These are phyloP conservation scores for Coprinopsis cinerea DNA, from an alignment of 768 basidiomycete genomes.

Conservation along the genomic window DNA sequence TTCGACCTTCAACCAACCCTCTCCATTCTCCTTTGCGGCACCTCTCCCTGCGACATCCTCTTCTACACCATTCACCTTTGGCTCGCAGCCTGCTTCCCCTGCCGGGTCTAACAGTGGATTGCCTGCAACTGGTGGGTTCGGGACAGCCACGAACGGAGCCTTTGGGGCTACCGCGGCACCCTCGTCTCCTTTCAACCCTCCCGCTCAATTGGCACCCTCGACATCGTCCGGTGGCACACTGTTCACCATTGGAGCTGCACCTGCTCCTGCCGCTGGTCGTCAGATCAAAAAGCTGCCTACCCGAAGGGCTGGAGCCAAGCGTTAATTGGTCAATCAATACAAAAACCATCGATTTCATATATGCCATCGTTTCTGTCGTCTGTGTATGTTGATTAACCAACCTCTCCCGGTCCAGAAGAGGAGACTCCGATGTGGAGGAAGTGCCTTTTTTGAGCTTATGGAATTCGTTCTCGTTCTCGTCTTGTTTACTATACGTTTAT, in stretches of 20 bases:
- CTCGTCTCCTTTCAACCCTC: conserved; percentile 41
- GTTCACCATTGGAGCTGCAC: conserved; percentile 59
- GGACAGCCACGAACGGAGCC: conserved; percentile 23
- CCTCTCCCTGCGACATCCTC: conserved; percentile 25
- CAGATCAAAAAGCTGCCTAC: conserved; percentile 12
- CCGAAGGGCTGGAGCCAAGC: conserved; percentile 6
- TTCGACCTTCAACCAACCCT: conserved; percentile 46
- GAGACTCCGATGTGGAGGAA: neutral
- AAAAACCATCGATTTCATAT: too few species aligned
- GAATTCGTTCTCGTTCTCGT: neutral
- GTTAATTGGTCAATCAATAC: too few species aligned
- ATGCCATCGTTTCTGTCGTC: neutral
- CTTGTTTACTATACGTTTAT: neutral
- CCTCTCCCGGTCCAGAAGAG: neutral
- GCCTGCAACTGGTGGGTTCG: conserved; percentile 39
- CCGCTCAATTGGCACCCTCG: conserved; percentile 28
- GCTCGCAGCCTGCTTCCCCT: conserved; percentile 56
- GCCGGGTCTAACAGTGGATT: conserved; percentile 34
- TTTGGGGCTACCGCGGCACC: conserved; percentile 36
- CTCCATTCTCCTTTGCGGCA: conserved; percentile 42
- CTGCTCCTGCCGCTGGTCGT: conserved; percentile 23
- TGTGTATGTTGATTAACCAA: neutral
- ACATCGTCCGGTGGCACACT: conserved; percentile 35
- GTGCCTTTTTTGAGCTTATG: neutral
- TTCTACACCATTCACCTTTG: conserved; percentile 42